These are phyloP conservation scores for Ensete glaucum DNA, from an alignment of 176 grass and related monocot genomes.

Conservation along the genomic window DNA sequence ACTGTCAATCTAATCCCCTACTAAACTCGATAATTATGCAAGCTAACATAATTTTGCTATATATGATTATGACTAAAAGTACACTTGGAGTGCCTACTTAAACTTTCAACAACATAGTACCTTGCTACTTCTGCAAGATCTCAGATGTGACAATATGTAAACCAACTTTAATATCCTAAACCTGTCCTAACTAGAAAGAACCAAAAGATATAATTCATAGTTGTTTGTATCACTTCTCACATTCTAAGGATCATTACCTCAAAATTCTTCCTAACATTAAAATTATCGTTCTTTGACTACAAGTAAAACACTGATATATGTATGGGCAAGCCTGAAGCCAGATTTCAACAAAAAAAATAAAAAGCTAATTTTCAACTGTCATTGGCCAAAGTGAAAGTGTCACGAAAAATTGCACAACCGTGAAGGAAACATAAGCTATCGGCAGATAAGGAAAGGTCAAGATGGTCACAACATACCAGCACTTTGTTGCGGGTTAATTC, in stretches of 20 bases:
- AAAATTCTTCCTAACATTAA: background rate
- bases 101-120: too few relatives aligned
- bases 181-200: too few relatives aligned
- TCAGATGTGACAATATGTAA: too few relatives aligned
- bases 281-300: background rate
- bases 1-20: too few relatives aligned
- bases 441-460: background rate
- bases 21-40: too few relatives aligned
- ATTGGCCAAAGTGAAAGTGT: background rate
- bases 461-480: slow-evolving; percentile 44
- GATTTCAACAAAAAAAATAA: background rate
- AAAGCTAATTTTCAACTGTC: background rate
- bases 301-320: background rate
- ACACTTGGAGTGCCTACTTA: too few relatives aligned
- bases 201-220: too few relatives aligned
- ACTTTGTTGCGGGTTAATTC: slow-evolving; percentile 98
- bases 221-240: too few relatives aligned
- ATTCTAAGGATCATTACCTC: background rate
- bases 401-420: background rate
- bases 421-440: background rate
- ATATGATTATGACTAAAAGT: too few relatives aligned
- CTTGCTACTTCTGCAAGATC: too few relatives aligned
- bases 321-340: background rate
- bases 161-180: too few relatives aligned
- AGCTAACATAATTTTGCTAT: too few relatives aligned